Base-by-base conservation (phyloP, 805 yeast species). In the Jamesozyma rosinii region DNA sequence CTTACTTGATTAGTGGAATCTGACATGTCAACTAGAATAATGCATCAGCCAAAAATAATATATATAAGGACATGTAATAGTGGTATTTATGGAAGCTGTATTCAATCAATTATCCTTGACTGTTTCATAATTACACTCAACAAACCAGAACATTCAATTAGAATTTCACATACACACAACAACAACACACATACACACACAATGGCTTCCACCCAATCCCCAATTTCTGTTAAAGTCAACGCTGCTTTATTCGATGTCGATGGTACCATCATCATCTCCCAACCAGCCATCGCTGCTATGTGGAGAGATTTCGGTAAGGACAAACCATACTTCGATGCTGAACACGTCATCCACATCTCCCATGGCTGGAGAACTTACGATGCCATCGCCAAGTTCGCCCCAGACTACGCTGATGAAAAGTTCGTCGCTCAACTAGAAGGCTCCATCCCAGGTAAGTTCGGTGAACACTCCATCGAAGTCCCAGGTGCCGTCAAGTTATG, bases 321-420 rank as follows among this genome's bases (percentile, higher is more conserved):
- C 57, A 75, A 82, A 65, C 77, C 86, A 48, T 75, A 74, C 58
- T 79, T 81, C 44, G 77, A 79, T 63, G 76, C 84, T 15, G 79
- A 77, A 50, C 78, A 81, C 54, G 81, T 84, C 44, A 77, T 83
- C 60, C 75, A 78, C 63, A 76, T 81, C 42, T 75, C 83, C 30
- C 95, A 86, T 65, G 95, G 95, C 34, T 79, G 85, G 61, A 75
- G 95, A 65, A 84, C 94, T 29, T 75, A 75, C 52, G 95, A 86
- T 56, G 82, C 83, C 32, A 75, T 84, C 59, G 76, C 76, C 52
- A 75, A 74, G 59, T 79, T 78, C 73, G 79, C 85, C 53, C 90
- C 92, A 43, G 80, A 79, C 61, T 77, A 77, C 58, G 89, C 86
- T 43, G 70, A 72, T 50, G 77, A 68, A 39, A 79, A 77, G 54